Evolutionary conservation across 495 filamentous ascomycete species (phyloP).

Genomic region (Penicillium paradoxum): DNA sequence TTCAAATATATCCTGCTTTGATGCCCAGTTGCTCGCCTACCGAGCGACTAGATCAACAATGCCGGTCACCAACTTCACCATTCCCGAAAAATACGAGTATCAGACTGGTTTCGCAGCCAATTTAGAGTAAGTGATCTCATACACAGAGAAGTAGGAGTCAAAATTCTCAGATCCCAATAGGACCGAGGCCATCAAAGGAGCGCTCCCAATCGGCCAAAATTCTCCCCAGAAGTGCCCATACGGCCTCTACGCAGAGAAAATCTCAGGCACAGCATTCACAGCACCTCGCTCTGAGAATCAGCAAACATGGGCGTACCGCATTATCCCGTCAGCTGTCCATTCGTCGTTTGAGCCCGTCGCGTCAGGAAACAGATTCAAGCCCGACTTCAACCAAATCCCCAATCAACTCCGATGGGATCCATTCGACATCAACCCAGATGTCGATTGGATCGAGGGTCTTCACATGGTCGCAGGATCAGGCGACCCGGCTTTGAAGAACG

Average conservation of each 20-base stretch:
- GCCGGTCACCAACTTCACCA: background rate
- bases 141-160: background rate
- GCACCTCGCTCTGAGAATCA: conserved; percentile 81
- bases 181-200: conserved; percentile 52
- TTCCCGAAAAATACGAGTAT: background rate
- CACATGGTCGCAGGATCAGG: background rate
- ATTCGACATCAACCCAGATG: background rate
- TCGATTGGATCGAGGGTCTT: background rate
- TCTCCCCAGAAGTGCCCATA: conserved; percentile 80
- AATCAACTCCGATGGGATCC: background rate
- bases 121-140: background rate
- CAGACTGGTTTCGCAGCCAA: background rate
- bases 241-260: conserved; percentile 86
- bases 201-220: conserved; percentile 65
- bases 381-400: background rate
- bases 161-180: conserved; percentile 8
- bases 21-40: background rate
- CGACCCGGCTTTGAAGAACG: conserved; percentile 12
- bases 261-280: conserved; percentile 89
- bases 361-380: background rate
- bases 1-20: background rate
- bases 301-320: conserved; percentile 88
- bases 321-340: conserved; percentile 51
- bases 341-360: background rate
- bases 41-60: background rate